Percentiles rank a stretch among this genome's conserved stretches.
Evolutionary conservation across 192 early-diverging fungal genomes (phyloP).

Genomic region (Coemansia sp.): DNA sequence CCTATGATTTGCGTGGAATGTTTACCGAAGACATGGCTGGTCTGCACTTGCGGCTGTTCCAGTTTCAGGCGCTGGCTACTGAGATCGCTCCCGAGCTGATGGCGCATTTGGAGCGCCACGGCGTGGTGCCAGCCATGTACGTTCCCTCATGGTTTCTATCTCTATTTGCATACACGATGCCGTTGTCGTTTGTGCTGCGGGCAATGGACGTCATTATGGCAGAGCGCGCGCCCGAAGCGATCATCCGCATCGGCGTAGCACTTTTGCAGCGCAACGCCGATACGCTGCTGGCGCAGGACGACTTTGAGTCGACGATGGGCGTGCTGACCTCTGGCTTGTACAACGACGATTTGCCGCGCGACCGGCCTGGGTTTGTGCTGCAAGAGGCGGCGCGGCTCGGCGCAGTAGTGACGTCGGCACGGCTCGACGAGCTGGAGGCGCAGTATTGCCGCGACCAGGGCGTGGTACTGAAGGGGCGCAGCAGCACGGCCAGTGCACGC

Average conservation of each 20-base stretch:
- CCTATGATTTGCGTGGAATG: constrained; percentile 87
- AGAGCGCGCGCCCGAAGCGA: constrained; percentile 87
- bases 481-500: neutral
- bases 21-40: constrained; percentile 95
- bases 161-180: constrained; percentile 94
- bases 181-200: constrained; percentile 82
- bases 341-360: constrained; percentile 62
- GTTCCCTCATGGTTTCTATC: constrained; percentile 98
- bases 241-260: constrained; percentile 85
- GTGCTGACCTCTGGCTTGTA: constrained; percentile 85
- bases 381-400: constrained; percentile 74
- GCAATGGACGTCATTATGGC: constrained; percentile 91
- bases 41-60: constrained; percentile 83
- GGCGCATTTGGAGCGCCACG: constrained; percentile 72
- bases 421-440: constrained; percentile 67
- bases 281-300: constrained; percentile 65
- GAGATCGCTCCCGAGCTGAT: constrained; percentile 74
- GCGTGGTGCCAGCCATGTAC: constrained; percentile 83
- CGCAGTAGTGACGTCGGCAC: constrained; percentile 63
- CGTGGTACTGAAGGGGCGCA: constrained; percentile 11
- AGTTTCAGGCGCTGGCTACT: constrained; percentile 76
- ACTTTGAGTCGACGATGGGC: constrained; percentile 80
- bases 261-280: constrained; percentile 81
- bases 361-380: constrained; percentile 61
- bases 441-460: constrained; percentile 37